A percentile compares a stretch with the other conserved stretches of the same genome.
These are phyloP conservation scores for Albifimbria verrucaria DNA, from an alignment of 2,329 filamentous ascomycete genomes.

Conservation along the genomic window DNA sequence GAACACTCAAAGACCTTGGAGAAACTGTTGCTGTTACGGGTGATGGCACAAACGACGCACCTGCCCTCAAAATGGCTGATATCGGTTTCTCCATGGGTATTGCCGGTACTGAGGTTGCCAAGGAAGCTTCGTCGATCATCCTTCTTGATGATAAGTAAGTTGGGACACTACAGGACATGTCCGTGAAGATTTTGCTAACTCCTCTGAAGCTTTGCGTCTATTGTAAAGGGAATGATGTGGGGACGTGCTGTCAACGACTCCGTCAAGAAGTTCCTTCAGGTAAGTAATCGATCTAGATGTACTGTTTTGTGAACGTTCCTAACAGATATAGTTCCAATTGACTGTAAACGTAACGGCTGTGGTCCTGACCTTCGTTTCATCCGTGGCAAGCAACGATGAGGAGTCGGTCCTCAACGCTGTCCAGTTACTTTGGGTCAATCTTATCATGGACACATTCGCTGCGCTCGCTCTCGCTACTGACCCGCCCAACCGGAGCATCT, in stretches of 20 bases:
- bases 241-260: slow-evolving; percentile 62
- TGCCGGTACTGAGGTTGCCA: slow-evolving; percentile 62
- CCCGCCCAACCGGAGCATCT: slow-evolving; percentile 52
- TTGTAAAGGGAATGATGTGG: slow-evolving; percentile 61
- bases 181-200: slow-evolving; percentile 19
- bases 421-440: slow-evolving; percentile 65
- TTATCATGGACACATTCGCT: slow-evolving; percentile 68
- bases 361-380: slow-evolving; percentile 59
- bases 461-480: slow-evolving; percentile 63
- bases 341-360: slow-evolving; percentile 69
- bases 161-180: not conserved
- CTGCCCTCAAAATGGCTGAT: slow-evolving; percentile 61
- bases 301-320: not conserved
- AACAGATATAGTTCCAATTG: slow-evolving; percentile 49
- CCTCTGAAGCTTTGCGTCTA: slow-evolving; percentile 47
- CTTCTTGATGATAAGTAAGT: slow-evolving; percentile 57
- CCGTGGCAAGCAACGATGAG: slow-evolving; percentile 53
- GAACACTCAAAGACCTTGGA: slow-evolving; percentile 60
- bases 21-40: slow-evolving; percentile 64
- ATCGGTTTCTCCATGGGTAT: slow-evolving; percentile 67
- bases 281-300: slow-evolving; percentile 12
- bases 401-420: slow-evolving; percentile 61
- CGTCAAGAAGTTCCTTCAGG: slow-evolving; percentile 62
- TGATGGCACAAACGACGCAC: slow-evolving; percentile 63
- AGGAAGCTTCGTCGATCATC: slow-evolving; percentile 64